These are phyloP conservation scores for Aspergillus jensenii DNA, from an alignment of 2,329 filamentous ascomycete genomes.

Conservation along the genomic window DNA sequence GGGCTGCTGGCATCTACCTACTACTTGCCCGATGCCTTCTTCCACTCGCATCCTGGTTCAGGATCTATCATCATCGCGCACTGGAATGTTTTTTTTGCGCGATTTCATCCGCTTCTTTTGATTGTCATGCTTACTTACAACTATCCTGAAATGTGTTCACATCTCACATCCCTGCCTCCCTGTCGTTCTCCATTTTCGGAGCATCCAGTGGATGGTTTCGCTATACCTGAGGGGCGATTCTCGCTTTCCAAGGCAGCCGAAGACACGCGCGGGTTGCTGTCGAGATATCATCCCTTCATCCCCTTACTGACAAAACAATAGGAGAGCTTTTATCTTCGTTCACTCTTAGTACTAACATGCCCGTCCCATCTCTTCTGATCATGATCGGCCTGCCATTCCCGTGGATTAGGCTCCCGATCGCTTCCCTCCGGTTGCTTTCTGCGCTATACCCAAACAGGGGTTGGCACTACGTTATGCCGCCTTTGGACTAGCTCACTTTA, in stretches of 20 bases:
- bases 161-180: not conserved
- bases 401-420: not conserved
- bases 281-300: not conserved
- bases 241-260: not conserved
- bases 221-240: not conserved
- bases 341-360: not conserved
- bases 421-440: not conserved
- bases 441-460: conserved; percentile 10
- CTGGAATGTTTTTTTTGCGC: not conserved
- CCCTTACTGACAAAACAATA: not conserved
- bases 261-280: not conserved
- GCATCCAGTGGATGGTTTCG: not conserved
- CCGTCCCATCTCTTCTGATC: not conserved
- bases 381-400: conserved; percentile 5
- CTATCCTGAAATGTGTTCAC: not conserved
- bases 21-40: not conserved
- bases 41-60: not conserved
- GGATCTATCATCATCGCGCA: not conserved
- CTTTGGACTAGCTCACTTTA: conserved; percentile 1
- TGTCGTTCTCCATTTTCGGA: not conserved
- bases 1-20: not conserved
- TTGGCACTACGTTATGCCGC: conserved; percentile 2
- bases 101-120: not conserved
- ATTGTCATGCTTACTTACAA: not conserved
- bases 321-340: not conserved